These are phyloP conservation scores for Fusarium subtropicale DNA, from an alignment of 2,329 filamentous ascomycete species.

Conservation along the genomic window DNA sequence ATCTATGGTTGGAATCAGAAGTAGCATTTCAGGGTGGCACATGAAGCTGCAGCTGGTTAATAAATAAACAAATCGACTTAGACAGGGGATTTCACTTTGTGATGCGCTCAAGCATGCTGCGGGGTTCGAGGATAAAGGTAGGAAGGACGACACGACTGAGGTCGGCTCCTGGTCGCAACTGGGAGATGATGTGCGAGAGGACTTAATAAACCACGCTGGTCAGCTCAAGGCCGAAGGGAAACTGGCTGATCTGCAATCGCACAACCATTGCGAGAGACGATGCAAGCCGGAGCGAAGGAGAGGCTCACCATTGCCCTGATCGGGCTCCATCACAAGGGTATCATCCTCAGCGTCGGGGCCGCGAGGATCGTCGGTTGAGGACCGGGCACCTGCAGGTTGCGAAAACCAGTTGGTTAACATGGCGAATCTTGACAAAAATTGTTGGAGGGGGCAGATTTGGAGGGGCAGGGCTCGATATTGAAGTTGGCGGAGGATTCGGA, in stretches of 20 bases:
- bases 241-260: constrained; percentile 11
- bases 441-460: constrained; percentile 35
- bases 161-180: constrained; percentile 94
- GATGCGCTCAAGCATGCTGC: constrained; percentile 98
- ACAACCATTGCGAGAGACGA: constrained; percentile 18
- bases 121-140: constrained; percentile 97
- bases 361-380: constrained; percentile 67
- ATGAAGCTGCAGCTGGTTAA: constrained; percentile 78
- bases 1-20: constrained; percentile 87
- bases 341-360: constrained; percentile 69
- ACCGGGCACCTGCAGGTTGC: constrained; percentile 59
- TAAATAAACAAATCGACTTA: not conserved
- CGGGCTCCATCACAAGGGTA: constrained; percentile 85
- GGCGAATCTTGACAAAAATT: constrained; percentile 33
- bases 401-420: constrained; percentile 60
- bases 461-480: constrained; percentile 26
- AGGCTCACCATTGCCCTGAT: constrained; percentile 87
- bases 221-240: constrained; percentile 18
- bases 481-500: constrained; percentile 41
- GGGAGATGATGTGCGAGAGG: constrained; percentile 95
- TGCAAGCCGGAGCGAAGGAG: constrained; percentile 15
- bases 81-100: constrained; percentile 76
- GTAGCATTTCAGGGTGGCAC: constrained; percentile 96
- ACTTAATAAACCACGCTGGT: constrained; percentile 64
- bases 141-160: constrained; percentile 93